Percentiles rank a stretch among this genome's conserved stretches.
phyloP scores from a whole-genome alignment of 495 filamentous ascomycete genomes.

The Aspergillus homomorphus region DNA sequence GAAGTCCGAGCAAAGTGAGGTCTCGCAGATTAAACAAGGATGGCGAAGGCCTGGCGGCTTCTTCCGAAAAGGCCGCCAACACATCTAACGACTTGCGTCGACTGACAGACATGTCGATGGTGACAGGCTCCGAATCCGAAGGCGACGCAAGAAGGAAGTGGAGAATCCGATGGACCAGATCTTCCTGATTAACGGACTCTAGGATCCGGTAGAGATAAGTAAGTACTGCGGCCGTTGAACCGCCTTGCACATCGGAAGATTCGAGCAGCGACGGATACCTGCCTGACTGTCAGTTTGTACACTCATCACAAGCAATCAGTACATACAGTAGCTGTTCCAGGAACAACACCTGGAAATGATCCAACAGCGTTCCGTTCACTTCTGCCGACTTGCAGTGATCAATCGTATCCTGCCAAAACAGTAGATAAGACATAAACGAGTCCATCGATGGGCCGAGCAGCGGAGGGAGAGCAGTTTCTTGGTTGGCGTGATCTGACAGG shows the following conservation, averaged over 20 bases:
- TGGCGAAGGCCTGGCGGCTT: slow-evolving; percentile 67
- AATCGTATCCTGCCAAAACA: slow-evolving; percentile 98
- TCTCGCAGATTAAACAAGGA: slow-evolving; percentile 90
- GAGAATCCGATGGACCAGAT: slow-evolving; percentile 90
- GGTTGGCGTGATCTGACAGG: slow-evolving; percentile 70
- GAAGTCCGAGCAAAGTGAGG: slow-evolving; percentile 80
- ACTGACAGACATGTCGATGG: slow-evolving; percentile 58
- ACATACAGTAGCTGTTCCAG: slow-evolving; percentile 87
- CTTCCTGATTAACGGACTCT: slow-evolving; percentile 84
- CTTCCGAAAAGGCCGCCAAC: slow-evolving; percentile 68
- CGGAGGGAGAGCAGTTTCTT: slow-evolving; percentile 41
- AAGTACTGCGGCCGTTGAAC: slow-evolving; percentile 91
- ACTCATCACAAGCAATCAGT: not conserved
- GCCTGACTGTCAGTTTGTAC: not conserved
- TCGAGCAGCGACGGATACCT: slow-evolving; percentile 95
- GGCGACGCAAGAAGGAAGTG: slow-evolving; percentile 84
- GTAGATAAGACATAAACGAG: slow-evolving; percentile 88
- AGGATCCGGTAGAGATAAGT: slow-evolving; percentile 91
- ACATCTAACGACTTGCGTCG: slow-evolving; percentile 86
- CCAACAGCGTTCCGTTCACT: slow-evolving; percentile 85
- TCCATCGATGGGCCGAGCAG: slow-evolving; percentile 75
- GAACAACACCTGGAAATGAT: slow-evolving; percentile 97
- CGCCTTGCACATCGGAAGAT: slow-evolving; percentile 93
- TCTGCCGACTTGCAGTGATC: slow-evolving; percentile 91
- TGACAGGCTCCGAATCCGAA: slow-evolving; percentile 34